Percentiles rank a stretch among this genome's conserved stretches.
phyloP scores from a whole-genome alignment of 2,329 filamentous ascomycete genomes.

The Pseudomassariella vexata region DNA sequence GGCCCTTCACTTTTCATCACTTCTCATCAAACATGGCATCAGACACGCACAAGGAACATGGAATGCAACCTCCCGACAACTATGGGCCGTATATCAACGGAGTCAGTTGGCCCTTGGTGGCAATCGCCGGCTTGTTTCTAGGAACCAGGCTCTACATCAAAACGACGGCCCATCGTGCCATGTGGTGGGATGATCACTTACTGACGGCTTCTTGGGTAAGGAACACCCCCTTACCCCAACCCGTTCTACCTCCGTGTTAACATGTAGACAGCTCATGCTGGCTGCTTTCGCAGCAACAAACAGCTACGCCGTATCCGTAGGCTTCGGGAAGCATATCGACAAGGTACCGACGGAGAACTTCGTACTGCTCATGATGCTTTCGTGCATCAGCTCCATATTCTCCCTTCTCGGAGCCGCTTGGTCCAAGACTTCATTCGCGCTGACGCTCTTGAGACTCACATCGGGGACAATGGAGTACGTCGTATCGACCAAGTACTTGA shows the following conservation, averaged over 20 bases:
- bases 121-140: conserved; percentile 4
- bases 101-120: conserved; percentile 7
- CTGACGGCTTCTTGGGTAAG: conserved; percentile 7
- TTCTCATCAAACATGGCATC: too few relatives aligned
- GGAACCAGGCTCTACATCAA: conserved; percentile 5
- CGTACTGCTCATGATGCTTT: not conserved
- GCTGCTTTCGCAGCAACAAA: too few relatives aligned
- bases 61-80: too few relatives aligned
- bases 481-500: too few relatives aligned
- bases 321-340: conserved; percentile 5
- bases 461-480: conserved; percentile 17
- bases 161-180: not conserved
- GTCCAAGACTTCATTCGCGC: conserved; percentile 33
- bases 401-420: conserved; percentile 24
- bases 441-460: conserved; percentile 26
- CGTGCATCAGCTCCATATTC: conserved; percentile 3
- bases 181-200: conserved; percentile 9
- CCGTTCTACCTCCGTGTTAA: not conserved
- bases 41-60: too few relatives aligned
- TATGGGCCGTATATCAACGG: conserved; percentile 5
- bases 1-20: too few relatives aligned
- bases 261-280: conserved; percentile 1
- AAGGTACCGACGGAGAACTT: conserved; percentile 1
- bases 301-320: conserved; percentile 5
- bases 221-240: not conserved